These are phyloP conservation scores for Tylopilus felleus DNA, from an alignment of 768 basidiomycete species.

Conservation along the genomic window DNA sequence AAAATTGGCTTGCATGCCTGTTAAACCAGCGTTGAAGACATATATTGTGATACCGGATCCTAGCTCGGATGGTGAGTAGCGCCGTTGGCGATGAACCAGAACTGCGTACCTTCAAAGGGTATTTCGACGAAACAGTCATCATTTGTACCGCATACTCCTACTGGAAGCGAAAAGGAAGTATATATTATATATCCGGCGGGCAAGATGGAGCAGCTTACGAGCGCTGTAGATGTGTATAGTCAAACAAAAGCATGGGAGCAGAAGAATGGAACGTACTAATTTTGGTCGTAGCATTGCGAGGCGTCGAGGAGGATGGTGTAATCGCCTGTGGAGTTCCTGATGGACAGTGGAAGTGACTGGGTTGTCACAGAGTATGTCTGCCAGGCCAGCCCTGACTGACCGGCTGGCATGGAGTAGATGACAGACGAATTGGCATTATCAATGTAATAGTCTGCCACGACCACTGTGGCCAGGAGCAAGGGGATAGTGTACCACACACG, in stretches of 20 bases:
- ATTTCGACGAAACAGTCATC: conserved; percentile 18
- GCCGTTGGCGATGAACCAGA: neutral
- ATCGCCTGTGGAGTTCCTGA: conserved; percentile 21
- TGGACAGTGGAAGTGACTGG: neutral
- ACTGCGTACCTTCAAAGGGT: conserved; percentile 20
- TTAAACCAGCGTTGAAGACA: conserved; percentile 18
- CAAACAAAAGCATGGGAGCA: neutral
- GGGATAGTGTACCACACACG: neutral
- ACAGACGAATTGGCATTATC: conserved; percentile 25
- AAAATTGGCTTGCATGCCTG: conserved; percentile 23
- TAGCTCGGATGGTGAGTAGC: neutral
- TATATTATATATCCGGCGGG: neutral
- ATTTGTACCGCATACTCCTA: conserved; percentile 8
- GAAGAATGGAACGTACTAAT: conserved; percentile 20
- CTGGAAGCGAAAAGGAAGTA: conserved; percentile 3
- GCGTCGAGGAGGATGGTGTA: conserved; percentile 15
- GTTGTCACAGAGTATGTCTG: conserved; percentile 1
- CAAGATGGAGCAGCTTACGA: conserved; percentile 9
- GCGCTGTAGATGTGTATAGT: conserved; percentile 9
- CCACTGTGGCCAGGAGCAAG: conserved; percentile 16
- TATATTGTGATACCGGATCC: conserved; percentile 29
- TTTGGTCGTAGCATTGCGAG: conserved; percentile 21
- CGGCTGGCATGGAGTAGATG: conserved; percentile 16
- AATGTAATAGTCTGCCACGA: conserved; percentile 21
- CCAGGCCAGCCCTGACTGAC: conserved; percentile 13